A percentile compares a stretch with the other conserved stretches of the same genome.
These are phyloP conservation scores for Urtica urens DNA, from an alignment of 306 rosid genomes.

Conservation along the genomic window DNA sequence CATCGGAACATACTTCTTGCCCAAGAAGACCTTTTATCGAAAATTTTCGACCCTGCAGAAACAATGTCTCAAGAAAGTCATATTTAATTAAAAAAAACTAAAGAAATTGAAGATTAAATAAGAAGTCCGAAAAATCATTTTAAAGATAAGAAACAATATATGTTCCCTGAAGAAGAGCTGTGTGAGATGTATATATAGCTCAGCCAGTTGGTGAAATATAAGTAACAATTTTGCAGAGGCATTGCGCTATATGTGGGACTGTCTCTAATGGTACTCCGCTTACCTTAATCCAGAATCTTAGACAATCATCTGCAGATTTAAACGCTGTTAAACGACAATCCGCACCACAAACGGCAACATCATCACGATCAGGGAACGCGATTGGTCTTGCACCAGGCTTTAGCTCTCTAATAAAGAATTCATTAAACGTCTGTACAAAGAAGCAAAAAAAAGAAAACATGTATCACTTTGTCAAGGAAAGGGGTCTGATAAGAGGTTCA, in stretches of 20 bases:
- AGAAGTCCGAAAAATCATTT: neutral
- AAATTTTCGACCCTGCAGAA: conserved; percentile 73
- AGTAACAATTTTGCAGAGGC: conserved; percentile 5
- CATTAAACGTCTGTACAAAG: conserved; percentile 74
- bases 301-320: conserved; percentile 57
- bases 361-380: conserved; percentile 47
- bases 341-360: conserved; percentile 76
- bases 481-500: conserved; percentile 4
- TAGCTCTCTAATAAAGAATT: conserved; percentile 77
- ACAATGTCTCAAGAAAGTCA: conserved; percentile 2
- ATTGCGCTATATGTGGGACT: too few species aligned
- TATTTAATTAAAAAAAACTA: neutral
- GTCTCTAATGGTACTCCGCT: too few species aligned
- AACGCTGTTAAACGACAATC: conserved; percentile 91
- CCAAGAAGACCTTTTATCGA: conserved; percentile 86
- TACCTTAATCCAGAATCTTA: conserved; percentile 98
- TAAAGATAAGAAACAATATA: neutral
- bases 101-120: neutral
- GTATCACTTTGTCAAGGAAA: neutral
- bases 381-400: conserved; percentile 80
- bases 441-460: conserved; percentile 8
- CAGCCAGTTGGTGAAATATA: neutral
- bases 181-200: neutral
- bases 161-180: neutral
- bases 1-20: conserved; percentile 42